phyloP scores from a whole-genome alignment of 352 stramenopile species.

The Phytophthora pluvialis region DNA sequence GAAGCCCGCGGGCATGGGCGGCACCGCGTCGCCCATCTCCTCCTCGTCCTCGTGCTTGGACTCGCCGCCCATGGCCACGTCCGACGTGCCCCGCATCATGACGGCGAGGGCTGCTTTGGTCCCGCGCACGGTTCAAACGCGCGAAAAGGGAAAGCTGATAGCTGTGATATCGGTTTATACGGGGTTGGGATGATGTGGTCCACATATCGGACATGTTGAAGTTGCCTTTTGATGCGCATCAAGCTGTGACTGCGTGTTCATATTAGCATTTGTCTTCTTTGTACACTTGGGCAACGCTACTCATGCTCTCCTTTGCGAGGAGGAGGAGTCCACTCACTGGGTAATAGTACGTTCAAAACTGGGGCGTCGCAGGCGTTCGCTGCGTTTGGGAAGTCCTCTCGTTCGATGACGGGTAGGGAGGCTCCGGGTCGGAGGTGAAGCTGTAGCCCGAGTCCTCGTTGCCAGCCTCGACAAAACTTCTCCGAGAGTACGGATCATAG shows the following conservation, averaged over 20 bases:
- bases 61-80: slow-evolving; percentile 44
- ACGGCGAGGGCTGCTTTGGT: slow-evolving; percentile 7
- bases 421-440: slow-evolving; percentile 42
- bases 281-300: slow-evolving; percentile 15
- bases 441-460: slow-evolving; percentile 44
- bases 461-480: slow-evolving; percentile 43
- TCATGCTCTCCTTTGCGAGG: not conserved
- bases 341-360: slow-evolving; percentile 24
- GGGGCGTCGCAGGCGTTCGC: slow-evolving; percentile 17
- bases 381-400: slow-evolving; percentile 24
- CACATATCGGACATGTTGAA: slow-evolving; percentile 25
- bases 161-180: slow-evolving; percentile 4
- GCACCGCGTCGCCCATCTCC: slow-evolving; percentile 17
- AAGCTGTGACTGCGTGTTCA: slow-evolving; percentile 5
- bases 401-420: slow-evolving; percentile 15
- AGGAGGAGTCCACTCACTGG: slow-evolving; percentile 1
- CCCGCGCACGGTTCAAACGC: slow-evolving; percentile 19
- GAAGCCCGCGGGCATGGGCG: slow-evolving; percentile 21
- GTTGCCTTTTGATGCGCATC: not conserved
- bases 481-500: slow-evolving; percentile 57
- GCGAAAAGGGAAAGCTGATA: slow-evolving; percentile 14
- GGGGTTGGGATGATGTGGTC: slow-evolving; percentile 9
- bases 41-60: slow-evolving; percentile 31
- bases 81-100: slow-evolving; percentile 28
- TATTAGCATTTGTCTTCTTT: slow-evolving; percentile 15